These are phyloP conservation scores for Fusarium sulawesiense DNA, from an alignment of 2,329 filamentous ascomycete species.

Conservation along the genomic window DNA sequence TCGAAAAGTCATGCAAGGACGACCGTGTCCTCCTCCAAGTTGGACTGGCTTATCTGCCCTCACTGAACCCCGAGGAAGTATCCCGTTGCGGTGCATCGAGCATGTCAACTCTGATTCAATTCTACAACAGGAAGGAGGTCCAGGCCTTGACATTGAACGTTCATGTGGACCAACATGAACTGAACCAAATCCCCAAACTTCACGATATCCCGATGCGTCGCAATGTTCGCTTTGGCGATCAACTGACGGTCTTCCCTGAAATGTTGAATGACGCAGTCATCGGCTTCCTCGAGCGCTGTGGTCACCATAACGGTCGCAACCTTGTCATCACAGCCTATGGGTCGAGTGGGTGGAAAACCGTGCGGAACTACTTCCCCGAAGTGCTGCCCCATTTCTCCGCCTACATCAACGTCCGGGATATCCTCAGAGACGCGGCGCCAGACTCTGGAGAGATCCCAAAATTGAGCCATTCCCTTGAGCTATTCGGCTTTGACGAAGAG, in stretches of 20 bases:
- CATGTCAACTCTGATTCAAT: neutral
- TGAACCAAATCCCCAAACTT: too few species aligned
- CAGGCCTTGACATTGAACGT: neutral
- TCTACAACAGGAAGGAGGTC: neutral
- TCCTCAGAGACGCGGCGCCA: constrained; percentile 17
- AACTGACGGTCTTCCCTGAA: too few species aligned
- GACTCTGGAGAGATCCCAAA: neutral
- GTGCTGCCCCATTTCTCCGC: constrained; percentile 23
- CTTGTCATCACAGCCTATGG: neutral
- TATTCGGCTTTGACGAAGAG: neutral
- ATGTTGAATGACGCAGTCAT: too few species aligned
- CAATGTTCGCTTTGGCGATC: too few species aligned
- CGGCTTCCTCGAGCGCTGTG: constrained; percentile 6
- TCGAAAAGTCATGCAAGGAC: too few species aligned
- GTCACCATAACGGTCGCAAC: rapidly evolving
- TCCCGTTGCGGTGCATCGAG: neutral
- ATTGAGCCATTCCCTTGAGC: neutral
- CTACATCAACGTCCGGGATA: constrained; percentile 28
- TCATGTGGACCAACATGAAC: too few species aligned
- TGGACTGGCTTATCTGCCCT: constrained; percentile 18
- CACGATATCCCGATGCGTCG: too few species aligned
- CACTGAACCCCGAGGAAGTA: too few species aligned
- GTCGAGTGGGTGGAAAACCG: too few species aligned
- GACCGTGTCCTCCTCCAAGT: constrained; percentile 34
- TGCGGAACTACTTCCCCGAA: neutral